Evolutionary conservation across 306 rosid species (phyloP), one percentile per base, ranked within the genome.

Genomic region (barrel medic (Medicago truncatula)): DNA sequence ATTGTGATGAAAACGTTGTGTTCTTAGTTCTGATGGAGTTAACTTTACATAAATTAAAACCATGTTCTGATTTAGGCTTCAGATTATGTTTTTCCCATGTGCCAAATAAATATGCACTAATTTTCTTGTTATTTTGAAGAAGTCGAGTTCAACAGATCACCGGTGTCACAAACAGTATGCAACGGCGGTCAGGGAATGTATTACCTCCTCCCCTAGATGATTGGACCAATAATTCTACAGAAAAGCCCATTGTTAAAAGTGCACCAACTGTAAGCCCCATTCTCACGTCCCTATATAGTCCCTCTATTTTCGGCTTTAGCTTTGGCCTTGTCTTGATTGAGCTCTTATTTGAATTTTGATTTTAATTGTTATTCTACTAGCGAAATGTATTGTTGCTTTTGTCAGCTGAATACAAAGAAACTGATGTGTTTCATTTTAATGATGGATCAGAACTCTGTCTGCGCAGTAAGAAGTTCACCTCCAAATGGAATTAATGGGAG

Each of bases 121-220:
- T 84, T 85, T 75, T 49, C 25, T 31, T 73, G 76, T 78, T 75
- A 67, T 88, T 86, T 86, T 76, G 69, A 88, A 96, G 99, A 90
- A 92, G 87, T 88, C 88, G 97, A 70, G 99, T 96, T 82, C 98
- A 96, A 68, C 98, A 92, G 81, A 87, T 96, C 41, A 88, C 98
- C 9, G 97, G 98, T 86, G 84, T 82, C 25, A 63, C 89, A 77
- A 82, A 77, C 87, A 89, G 79, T 78, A 76, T 87, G 89, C 92
- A 90, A 84, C 87, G 87, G 56, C 92, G 94, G 18, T 86, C 93
- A 14, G 99, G 99, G 85, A 89, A 46, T 82, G 67, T 81, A 74
- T 88, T 96, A 79, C 99, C 99, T 38, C 86, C 92, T 1, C 98
- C 99, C 39, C 4, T 85, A 49, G 99, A 96, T 75, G 97, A 96